These are phyloP conservation scores for Datisca glomerata DNA, from an alignment of 306 rosid genomes.

Conservation along the genomic window DNA sequence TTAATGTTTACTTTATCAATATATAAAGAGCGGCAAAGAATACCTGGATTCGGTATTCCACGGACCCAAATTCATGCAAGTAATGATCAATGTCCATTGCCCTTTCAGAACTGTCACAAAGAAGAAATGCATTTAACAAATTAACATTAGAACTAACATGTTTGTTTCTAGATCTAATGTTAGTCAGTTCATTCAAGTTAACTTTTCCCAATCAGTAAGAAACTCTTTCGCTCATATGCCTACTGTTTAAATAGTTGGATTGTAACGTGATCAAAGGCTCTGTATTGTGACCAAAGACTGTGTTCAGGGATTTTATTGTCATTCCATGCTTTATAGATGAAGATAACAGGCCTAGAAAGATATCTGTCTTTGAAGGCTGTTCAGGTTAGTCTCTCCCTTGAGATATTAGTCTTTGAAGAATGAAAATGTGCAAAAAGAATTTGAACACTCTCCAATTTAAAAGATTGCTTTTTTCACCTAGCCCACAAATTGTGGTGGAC, in stretches of 20 bases:
- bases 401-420: no score
- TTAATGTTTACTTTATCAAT: constrained; percentile 3
- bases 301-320: neutral
- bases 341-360: no score
- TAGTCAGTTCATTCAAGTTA: neutral
- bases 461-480: neutral
- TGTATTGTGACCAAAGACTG: neutral
- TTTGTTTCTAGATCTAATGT: neutral
- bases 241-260: no score
- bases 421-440: no score
- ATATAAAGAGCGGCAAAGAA: neutral
- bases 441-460: neutral
- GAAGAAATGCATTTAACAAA: constrained; percentile 11
- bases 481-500: neutral
- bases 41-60: constrained; percentile 72
- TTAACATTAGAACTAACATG: neutral
- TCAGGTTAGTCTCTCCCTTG: no score
- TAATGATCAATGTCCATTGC: constrained; percentile 67
- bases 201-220: neutral
- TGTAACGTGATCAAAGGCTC: no score
- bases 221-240: no score
- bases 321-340: neutral
- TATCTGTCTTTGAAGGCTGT: no score
- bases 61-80: constrained; percentile 68
- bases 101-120: constrained; percentile 50